phyloP scores from a whole-genome alignment of 352 stramenopile genomes.

The Globisporangium heterothallicum region DNA sequence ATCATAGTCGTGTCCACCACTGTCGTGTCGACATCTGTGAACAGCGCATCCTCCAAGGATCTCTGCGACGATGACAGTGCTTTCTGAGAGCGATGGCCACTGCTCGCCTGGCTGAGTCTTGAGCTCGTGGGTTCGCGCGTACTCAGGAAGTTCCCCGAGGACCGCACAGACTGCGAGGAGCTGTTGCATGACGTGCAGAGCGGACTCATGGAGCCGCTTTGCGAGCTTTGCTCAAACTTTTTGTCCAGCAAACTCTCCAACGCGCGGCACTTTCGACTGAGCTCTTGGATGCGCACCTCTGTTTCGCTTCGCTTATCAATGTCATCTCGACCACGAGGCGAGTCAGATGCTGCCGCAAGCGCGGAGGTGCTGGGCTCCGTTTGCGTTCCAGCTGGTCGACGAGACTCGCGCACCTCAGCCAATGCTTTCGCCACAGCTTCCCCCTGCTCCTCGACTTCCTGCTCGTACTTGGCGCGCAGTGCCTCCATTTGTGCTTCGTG shows the following conservation, averaged over 20 bases:
- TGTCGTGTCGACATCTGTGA: constrained; percentile 34
- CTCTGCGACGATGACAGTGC: constrained; percentile 16
- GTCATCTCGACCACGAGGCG: too few relatives aligned
- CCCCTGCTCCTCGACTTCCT: constrained; percentile 17
- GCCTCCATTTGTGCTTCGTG: constrained; percentile 16
- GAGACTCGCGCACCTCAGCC: constrained; percentile 2
- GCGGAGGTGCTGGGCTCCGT: constrained; percentile 11
- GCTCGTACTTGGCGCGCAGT: constrained; percentile 20
- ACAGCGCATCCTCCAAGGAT: constrained; percentile 20
- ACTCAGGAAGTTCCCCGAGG: not conserved
- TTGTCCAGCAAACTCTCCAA: constrained; percentile 50
- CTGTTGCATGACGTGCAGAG: constrained; percentile 23
- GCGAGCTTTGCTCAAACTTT: constrained; percentile 46
- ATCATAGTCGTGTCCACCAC: constrained; percentile 10
- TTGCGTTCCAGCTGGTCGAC: constrained; percentile 14
- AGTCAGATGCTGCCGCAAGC: too few relatives aligned
- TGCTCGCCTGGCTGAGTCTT: too few relatives aligned
- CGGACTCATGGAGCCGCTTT: constrained; percentile 13
- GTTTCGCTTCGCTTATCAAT: too few relatives aligned
- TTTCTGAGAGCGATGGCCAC: constrained; percentile 19
- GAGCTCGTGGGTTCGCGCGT: not conserved
- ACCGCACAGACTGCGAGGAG: constrained; percentile 12
- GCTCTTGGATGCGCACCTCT: constrained; percentile 29
- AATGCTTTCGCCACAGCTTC: constrained; percentile 14
- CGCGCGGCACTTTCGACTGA: constrained; percentile 43